Conservation (phyloP, 306 rosid species). For the Prunus campanulata region DNA sequence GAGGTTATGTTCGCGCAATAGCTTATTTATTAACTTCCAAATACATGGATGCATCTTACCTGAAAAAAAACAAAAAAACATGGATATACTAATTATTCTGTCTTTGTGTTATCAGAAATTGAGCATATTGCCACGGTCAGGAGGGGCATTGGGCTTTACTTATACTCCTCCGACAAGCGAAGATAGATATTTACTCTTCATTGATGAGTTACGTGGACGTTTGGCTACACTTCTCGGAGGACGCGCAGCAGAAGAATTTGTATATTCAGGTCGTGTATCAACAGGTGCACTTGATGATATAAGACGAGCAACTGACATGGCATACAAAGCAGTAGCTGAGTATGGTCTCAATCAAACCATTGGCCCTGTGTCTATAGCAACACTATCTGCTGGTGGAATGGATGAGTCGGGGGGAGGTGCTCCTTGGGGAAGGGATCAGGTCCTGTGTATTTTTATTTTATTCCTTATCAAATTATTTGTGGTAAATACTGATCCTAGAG, state of each 20-base stretch:
- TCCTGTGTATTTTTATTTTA: constrained; percentile 28
- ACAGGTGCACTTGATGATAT: constrained; percentile 99
- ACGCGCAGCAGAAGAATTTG: constrained; percentile 98
- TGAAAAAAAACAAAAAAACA: background rate
- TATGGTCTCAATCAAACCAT: constrained; percentile 88
- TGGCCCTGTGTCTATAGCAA: constrained; percentile 88
- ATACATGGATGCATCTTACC: background rate
- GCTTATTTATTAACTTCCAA: background rate
- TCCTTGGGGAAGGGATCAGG: constrained; percentile 98
- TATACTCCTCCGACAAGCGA: constrained; percentile 87
- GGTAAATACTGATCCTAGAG: constrained; percentile 36
- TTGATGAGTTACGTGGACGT: constrained; percentile 95
- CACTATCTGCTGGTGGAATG: constrained; percentile 80
- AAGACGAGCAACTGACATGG: constrained; percentile 95
- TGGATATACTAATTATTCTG: background rate
- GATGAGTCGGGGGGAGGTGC: constrained; percentile 79
- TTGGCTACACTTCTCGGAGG: constrained; percentile 97
- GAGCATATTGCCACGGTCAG: constrained; percentile 96
- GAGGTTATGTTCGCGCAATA: background rate
- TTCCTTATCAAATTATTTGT: constrained; percentile 3
- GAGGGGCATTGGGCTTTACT: constrained; percentile 97
- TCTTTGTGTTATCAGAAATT: constrained; percentile 63
- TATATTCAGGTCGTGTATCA: constrained; percentile 91
- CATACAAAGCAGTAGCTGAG: constrained; percentile 98
- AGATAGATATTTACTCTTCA: constrained; percentile 94